phyloP scores from a whole-genome alignment of 768 basidiomycete genomes.

The Aureoboletus auriporus region DNA sequence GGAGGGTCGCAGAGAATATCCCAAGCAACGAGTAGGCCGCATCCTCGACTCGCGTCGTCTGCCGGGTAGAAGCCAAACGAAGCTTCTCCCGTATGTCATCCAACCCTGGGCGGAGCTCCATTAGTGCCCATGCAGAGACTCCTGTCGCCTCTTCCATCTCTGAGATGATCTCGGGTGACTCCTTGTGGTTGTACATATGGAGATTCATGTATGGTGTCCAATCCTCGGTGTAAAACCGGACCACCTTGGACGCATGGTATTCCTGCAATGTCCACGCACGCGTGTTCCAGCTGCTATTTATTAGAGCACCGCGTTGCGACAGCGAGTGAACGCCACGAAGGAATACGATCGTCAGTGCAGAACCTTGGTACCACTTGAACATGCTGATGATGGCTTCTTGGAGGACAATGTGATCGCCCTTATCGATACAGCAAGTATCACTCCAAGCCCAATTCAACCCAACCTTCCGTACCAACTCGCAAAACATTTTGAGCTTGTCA shows the following conservation, averaged over 20 bases:
- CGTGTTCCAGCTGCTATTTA: conserved; percentile 4
- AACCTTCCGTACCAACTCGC: conserved; percentile 1
- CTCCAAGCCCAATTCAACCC: conserved; percentile 8
- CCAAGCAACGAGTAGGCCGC: conserved; percentile 9
- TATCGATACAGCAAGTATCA: conserved; percentile 9
- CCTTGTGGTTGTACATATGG: conserved; percentile 2
- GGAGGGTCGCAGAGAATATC: conserved; percentile 3
- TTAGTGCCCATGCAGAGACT: neutral
- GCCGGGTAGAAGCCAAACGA: conserved; percentile 5
- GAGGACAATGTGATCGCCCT: neutral
- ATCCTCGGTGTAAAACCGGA: conserved; percentile 4
- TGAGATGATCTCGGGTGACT: neutral
- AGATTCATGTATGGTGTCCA: neutral
- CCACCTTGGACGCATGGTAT: conserved; percentile 4
- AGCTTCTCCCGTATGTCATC: conserved; percentile 10
- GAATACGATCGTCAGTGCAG: conserved; percentile 1
- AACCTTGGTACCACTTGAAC: conserved; percentile 10
- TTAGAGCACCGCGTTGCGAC: neutral
- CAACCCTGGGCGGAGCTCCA: conserved; percentile 1
- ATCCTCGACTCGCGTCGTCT: conserved; percentile 8
- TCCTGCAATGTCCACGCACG: conserved; percentile 6
- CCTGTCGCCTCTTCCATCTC: conserved; percentile 6
- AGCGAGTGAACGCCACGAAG: neutral
- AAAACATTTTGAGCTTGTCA: conserved; percentile 4
- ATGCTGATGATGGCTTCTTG: conserved; percentile 4